Evolutionary conservation across 306 rosid genomes (phyloP), one percentile per base, ranked within the genome.

Genomic region (Cicer chorassanicum): DNA sequence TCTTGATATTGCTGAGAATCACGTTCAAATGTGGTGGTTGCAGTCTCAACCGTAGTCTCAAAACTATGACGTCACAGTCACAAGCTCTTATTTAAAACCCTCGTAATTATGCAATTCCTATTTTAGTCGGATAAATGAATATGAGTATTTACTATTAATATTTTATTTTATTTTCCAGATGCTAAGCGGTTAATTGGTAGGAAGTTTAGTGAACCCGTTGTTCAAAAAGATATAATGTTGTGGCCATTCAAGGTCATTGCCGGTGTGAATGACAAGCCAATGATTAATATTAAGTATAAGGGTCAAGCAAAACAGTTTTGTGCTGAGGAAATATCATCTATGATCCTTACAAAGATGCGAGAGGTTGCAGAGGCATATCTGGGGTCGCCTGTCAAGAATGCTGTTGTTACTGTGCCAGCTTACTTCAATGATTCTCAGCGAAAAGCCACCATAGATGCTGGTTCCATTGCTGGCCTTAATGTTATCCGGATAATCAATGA

Each of bases 351-450:
- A 0, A 77, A 83, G 76, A 84, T 89, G 91, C 83, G 81, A 7
- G 91, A 87, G 77, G 80, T 83, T 50, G 91, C 91, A 0, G 93
- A 81, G 63, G 48, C 9, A 2, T 66, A 18, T 15, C 13, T 80
- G 7, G 59, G 13, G n/a, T 12, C 56, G 1, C 1, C 78, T 0
- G 81, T 87, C 1, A 85, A 81, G 77, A 85, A 87, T 42, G 93
- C 84, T 0, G 88, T 85, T 9, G 72, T 89, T 10, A 87, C 89
- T 0, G 93, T 87, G 7, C 91, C 93, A 0, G 91, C 91, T 2
- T 87, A 85, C 72, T 89, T 89, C 77, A 89, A 83, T 5, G 89
- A 86, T 64, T 83, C 91, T 2, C 86, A 85, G 9, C 75, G 82
- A 0, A 7, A 46, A 43, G 78, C 84, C 3, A 85, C 86, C 0